These are phyloP conservation scores for Dalbergia cochinchinensis DNA, from an alignment of 306 rosid species.

Conservation along the genomic window DNA sequence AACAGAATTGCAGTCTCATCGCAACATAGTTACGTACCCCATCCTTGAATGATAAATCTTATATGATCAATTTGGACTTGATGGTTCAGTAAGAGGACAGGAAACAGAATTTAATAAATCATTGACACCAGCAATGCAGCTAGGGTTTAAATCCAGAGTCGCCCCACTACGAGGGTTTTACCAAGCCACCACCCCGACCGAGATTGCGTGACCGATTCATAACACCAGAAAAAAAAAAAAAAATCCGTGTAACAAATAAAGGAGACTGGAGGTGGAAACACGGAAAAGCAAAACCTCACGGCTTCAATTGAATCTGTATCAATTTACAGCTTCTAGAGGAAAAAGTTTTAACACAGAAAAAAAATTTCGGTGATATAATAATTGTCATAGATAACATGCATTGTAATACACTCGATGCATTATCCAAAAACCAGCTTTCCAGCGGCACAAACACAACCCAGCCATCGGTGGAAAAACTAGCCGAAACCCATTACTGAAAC, in stretches of 20 bases:
- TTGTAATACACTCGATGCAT: background rate
- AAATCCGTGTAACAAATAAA: too few relatives aligned
- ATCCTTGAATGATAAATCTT: background rate
- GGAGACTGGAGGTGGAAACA: background rate
- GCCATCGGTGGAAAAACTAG: background rate
- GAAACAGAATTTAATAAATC: background rate
- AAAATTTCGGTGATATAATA: background rate
- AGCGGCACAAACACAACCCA: background rate
- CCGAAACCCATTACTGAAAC: background rate
- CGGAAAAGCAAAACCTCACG: conserved; percentile 9
- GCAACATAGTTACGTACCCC: background rate
- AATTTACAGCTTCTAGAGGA: too few relatives aligned
- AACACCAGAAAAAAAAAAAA: too few relatives aligned
- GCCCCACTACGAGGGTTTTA: too few relatives aligned
- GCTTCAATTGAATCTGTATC: background rate
- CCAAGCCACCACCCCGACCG: too few relatives aligned
- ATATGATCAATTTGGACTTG: background rate
- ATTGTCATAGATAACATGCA: background rate
- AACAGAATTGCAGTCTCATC: background rate
- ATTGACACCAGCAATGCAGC: background rate
- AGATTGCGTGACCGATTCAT: too few relatives aligned
- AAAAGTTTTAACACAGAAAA: too few relatives aligned
- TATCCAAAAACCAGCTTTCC: conserved; percentile 14
- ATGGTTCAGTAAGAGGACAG: conserved; percentile 4
- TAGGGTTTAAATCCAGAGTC: background rate